Percentiles rank a stretch among this genome's conserved stretches.
Conservation (phyloP, 2,329 filamentous ascomycete genomes). For the Torrubiella hemipterigena region DNA sequence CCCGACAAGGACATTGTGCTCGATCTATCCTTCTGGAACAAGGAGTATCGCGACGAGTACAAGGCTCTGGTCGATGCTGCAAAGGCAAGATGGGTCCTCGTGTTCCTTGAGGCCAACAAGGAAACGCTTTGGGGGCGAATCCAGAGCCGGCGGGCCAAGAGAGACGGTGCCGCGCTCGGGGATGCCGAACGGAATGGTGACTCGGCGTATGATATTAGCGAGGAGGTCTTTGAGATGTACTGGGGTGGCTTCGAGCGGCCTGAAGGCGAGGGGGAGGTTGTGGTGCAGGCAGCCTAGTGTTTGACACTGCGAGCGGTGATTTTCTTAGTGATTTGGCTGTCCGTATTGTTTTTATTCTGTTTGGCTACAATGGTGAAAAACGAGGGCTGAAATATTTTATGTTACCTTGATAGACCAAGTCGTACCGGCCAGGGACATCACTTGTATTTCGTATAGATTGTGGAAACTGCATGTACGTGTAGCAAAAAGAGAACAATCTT, state of each 20-base stretch:
- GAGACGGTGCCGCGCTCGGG: constrained; percentile 2
- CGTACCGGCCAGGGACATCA: too few species aligned
- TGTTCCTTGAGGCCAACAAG: constrained; percentile 14
- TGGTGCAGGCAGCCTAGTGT: neutral
- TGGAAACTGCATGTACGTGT: too few species aligned
- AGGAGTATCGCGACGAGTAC: constrained; percentile 17
- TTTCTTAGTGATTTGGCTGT: too few species aligned
- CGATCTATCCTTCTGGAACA: constrained; percentile 19
- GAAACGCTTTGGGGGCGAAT: constrained; percentile 18
- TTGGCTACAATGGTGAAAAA: too few species aligned
- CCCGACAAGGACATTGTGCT: constrained; percentile 14
- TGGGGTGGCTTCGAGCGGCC: constrained; percentile 3
- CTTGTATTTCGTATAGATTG: too few species aligned
- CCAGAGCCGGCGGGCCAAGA: constrained; percentile 11
- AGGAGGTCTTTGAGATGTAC: constrained; percentile 6
- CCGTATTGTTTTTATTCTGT: too few species aligned
- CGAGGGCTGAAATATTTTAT: too few species aligned
- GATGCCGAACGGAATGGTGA: constrained; percentile 4
- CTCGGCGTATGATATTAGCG: constrained; percentile 5
- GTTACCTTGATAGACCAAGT: too few species aligned
- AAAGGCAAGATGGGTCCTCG: constrained; percentile 17
- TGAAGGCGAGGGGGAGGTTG: constrained; percentile 4
- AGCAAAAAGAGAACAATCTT: too few species aligned
- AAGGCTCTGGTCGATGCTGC: constrained; percentile 12
- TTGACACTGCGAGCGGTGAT: constrained; percentile 1